A percentile compares a stretch with the other conserved stretches of the same genome.
phyloP scores from a whole-genome alignment of 23 red algal species.

The Gracilaria vermiculophylla region DNA sequence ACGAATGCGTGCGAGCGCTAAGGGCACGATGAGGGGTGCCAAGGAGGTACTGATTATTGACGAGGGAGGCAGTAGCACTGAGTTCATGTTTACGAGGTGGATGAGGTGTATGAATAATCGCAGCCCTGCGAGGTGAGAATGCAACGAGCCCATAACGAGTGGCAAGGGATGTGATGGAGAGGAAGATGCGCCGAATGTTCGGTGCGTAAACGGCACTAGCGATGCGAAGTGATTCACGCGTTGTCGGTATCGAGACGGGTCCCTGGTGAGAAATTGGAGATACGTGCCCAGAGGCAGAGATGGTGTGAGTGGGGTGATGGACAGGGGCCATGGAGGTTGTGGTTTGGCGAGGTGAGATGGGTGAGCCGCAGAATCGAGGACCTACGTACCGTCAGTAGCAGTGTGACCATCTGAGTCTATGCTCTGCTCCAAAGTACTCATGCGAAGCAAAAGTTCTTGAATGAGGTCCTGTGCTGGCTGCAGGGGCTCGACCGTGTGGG shows the following conservation, averaged over 20 bases:
- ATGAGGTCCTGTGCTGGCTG: background rate
- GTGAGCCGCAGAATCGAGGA: constrained; percentile 20
- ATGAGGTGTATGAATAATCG: background rate
- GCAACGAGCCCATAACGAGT: background rate
- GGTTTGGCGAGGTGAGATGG: background rate
- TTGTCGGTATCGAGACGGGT: background rate
- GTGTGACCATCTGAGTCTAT: background rate
- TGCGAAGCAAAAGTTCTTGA: background rate
- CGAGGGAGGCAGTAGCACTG: background rate
- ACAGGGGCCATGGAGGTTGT: background rate
- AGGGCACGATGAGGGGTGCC: background rate
- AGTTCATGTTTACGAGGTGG: background rate
- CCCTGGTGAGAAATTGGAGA: background rate
- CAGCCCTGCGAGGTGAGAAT: background rate
- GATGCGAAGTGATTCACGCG: background rate
- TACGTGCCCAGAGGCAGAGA: background rate
- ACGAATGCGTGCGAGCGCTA: background rate
- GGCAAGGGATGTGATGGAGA: background rate
- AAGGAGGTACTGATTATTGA: background rate
- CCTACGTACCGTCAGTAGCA: background rate
- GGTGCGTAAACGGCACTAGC: background rate
- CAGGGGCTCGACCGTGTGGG: background rate
- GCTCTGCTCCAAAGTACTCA: background rate
- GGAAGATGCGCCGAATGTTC: background rate
- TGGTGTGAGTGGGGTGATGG: background rate